phyloP scores from a whole-genome alignment of 371 early-diverging fungal species.

The Synchytrium microbalum region DNA sequence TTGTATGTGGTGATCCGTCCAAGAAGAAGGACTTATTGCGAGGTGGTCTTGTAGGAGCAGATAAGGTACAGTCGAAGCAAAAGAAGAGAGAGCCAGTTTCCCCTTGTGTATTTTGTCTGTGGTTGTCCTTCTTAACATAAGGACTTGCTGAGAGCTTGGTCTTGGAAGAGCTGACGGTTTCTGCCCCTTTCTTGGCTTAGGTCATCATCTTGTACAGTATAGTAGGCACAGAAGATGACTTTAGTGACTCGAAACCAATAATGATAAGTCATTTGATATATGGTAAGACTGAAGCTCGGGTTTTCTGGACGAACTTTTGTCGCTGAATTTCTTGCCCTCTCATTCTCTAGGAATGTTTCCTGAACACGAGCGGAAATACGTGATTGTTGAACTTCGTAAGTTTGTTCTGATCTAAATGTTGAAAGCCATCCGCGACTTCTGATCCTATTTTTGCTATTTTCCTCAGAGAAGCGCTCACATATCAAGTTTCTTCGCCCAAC shows the following conservation, averaged over 20 bases:
- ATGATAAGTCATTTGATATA: constrained; percentile 35
- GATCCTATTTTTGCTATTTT: no score
- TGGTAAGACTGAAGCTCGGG: constrained; percentile 19
- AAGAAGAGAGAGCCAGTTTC: no score
- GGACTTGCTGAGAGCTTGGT: neutral
- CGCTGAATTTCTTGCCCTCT: no score
- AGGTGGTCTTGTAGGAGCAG: constrained; percentile 23
- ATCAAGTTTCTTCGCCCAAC: constrained; percentile 33
- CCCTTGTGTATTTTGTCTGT: no score
- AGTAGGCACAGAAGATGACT: neutral
- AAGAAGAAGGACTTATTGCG: constrained; percentile 19
- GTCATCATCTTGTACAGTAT: neutral
- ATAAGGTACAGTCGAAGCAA: constrained; percentile 20
- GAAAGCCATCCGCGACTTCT: no score
- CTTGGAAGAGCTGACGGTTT: neutral
- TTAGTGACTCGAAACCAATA: neutral
- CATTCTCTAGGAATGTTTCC: no score
- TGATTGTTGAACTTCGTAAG: constrained; percentile 24
- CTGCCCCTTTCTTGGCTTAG: no score
- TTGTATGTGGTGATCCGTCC: constrained; percentile 31
- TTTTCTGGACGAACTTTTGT: no score
- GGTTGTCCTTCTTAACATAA: neutral
- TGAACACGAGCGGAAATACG: constrained; percentile 14
- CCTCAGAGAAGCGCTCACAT: constrained; percentile 16
- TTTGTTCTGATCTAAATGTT: no score